A percentile compares a stretch with the other conserved stretches of the same genome.
Evolutionary conservation across 768 basidiomycete species (phyloP).

Genomic region (Boletus barrowsii): DNA sequence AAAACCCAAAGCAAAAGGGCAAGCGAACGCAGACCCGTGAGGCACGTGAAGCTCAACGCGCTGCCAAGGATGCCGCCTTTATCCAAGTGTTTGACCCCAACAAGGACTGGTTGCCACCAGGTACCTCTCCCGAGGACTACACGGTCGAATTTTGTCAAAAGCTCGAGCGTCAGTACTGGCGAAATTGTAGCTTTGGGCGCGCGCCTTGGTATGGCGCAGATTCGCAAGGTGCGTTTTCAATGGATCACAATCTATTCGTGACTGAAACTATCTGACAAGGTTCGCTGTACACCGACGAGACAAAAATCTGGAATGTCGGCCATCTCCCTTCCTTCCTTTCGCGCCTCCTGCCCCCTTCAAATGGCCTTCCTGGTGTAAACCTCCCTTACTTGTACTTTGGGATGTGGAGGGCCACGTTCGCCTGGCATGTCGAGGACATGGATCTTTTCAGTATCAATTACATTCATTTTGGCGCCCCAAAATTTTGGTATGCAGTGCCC

Average conservation of each 20-base stretch:
- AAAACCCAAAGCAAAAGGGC: slow-evolving; percentile 38
- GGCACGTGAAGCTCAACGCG: slow-evolving; percentile 44
- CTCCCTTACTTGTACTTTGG: slow-evolving; percentile 98
- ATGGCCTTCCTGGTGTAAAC: slow-evolving; percentile 90
- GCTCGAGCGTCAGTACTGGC: slow-evolving; percentile 89
- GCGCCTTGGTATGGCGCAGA: slow-evolving; percentile 99
- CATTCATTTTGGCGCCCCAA: slow-evolving; percentile 97
- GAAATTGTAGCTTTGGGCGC: slow-evolving; percentile 82
- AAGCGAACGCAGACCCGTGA: slow-evolving; percentile 43
- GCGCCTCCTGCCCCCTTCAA: slow-evolving; percentile 67
- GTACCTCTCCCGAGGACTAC: slow-evolving; percentile 73
- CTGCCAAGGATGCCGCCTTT: slow-evolving; percentile 50
- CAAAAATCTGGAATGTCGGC: slow-evolving; percentile 92
- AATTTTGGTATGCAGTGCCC: slow-evolving; percentile 95
- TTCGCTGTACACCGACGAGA: slow-evolving; percentile 70
- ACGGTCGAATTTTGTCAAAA: slow-evolving; percentile 84
- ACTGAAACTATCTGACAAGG: slow-evolving; percentile 34
- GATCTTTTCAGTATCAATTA: slow-evolving; percentile 99
- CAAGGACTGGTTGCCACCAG: slow-evolving; percentile 75
- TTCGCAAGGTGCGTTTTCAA: slow-evolving; percentile 64
- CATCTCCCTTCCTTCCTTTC: slow-evolving; percentile 83
- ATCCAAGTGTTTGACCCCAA: slow-evolving; percentile 69
- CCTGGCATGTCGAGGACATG: slow-evolving; percentile 99
- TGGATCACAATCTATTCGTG: background rate
- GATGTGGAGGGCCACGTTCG: slow-evolving; percentile 99